Evolutionary conservation across 331 rosid genomes (phyloP).

Genomic region (Cydonia oblonga): DNA sequence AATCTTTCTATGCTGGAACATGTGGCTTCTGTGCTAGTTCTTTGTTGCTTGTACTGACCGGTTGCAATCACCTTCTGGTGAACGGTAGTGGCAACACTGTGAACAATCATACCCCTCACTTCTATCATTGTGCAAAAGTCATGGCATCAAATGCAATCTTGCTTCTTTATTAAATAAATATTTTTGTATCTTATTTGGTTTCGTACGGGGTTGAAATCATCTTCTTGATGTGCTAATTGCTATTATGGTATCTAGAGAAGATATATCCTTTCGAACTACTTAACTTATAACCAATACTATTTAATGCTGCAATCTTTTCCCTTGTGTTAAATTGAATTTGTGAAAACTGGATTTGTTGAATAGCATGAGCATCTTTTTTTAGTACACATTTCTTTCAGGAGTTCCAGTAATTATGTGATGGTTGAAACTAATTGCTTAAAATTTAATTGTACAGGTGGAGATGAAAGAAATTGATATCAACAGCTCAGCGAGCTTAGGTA

Average conservation of each 20-base stretch:
- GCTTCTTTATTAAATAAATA: not conserved
- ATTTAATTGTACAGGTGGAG: constrained; percentile 1
- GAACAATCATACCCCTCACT: not conserved
- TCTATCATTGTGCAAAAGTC: not conserved
- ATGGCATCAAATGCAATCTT: not conserved
- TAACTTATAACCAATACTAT: not conserved
- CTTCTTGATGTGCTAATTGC: not conserved
- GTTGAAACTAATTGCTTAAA: not conserved
- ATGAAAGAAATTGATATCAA: not conserved
- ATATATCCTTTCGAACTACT: not conserved
- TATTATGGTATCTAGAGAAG: not conserved
- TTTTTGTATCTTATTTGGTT: not conserved
- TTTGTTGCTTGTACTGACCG: not conserved
- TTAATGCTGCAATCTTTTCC: not conserved
- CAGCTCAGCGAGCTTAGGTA: not conserved
- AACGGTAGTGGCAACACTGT: not conserved
- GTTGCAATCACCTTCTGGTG: not conserved
- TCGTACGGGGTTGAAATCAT: not conserved
- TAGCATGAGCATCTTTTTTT: not conserved
- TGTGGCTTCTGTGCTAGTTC: not conserved
- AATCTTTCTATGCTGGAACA: not conserved
- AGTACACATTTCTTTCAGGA: not conserved
- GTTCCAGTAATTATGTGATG: not conserved
- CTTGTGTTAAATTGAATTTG: not conserved
- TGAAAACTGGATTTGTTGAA: not conserved